Conservation (phyloP, 73 alveolate species). For the Breviolum minutum region DNA sequence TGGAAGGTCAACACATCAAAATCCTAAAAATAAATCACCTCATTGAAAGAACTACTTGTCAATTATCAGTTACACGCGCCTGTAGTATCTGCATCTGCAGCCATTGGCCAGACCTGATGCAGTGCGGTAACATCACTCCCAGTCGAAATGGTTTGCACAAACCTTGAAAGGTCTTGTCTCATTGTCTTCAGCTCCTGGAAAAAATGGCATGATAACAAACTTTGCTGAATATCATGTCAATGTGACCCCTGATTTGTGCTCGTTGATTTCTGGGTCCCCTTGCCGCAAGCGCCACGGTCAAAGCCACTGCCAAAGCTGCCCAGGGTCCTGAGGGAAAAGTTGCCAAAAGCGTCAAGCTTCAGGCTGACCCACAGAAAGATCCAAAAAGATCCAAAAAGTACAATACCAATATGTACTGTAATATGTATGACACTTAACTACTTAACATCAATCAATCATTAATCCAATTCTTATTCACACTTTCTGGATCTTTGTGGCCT, state of each 20-base stretch:
- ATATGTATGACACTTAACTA: too few species aligned
- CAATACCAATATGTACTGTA: too few species aligned
- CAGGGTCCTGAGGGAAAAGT: neutral
- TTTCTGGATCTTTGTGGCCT: too few species aligned
- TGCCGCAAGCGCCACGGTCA: slow-evolving; percentile 3
- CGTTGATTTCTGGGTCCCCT: neutral
- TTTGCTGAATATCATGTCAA: too few species aligned
- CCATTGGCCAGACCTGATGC: slow-evolving; percentile 27
- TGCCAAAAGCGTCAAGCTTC: neutral
- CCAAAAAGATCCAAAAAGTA: neutral
- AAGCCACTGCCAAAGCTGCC: neutral
- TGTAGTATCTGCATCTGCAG: slow-evolving; percentile 30
- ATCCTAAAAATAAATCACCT: neutral
- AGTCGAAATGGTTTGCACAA: neutral
- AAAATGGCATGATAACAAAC: too few species aligned
- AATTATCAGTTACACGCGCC: neutral
- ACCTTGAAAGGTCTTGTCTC: neutral
- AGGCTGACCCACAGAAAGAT: neutral
- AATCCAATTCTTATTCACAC: too few species aligned
- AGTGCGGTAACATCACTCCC: neutral
- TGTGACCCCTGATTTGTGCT: too few species aligned
- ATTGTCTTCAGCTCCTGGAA: too few species aligned
- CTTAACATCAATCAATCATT: too few species aligned
- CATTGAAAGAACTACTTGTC: neutral
- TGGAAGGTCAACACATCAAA: neutral